phyloP scores from a whole-genome alignment of 179 eudicot genomes.

The Drosera spatulata region DNA sequence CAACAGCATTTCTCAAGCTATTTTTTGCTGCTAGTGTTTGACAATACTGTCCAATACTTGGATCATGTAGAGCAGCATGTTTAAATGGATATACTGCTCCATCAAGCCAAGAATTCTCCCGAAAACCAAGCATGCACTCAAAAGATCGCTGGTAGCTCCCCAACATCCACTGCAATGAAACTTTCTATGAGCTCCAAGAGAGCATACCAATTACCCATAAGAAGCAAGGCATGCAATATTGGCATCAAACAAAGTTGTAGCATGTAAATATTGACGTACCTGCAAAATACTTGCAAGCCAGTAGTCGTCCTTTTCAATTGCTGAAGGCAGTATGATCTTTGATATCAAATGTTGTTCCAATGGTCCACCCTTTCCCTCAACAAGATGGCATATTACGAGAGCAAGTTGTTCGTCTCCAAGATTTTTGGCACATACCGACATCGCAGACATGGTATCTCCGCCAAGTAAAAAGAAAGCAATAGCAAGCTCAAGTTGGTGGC shows the following conservation, averaged over 20 bases:
- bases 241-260: too few species aligned
- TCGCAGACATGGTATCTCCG: conserved; percentile 83
- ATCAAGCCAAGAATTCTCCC: conserved; percentile 40
- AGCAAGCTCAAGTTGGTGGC: conserved; percentile 92
- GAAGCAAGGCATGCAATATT: neutral
- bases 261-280: conserved; percentile 25
- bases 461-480: conserved; percentile 96
- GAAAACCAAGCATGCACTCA: conserved; percentile 45
- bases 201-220: neutral
- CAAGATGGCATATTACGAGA: conserved; percentile 87
- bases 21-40: conserved; percentile 62
- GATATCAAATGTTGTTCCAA: conserved; percentile 59
- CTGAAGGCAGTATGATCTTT: conserved; percentile 78
- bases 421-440: conserved; percentile 87
- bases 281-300: conserved; percentile 87
- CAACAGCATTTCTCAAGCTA: conserved; percentile 72
- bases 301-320: conserved; percentile 60
- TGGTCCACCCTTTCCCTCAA: conserved; percentile 77
- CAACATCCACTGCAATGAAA: conserved; percentile 57
- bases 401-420: conserved; percentile 98
- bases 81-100: conserved; percentile 23
- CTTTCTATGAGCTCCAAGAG: conserved; percentile 8
- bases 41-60: conserved; percentile 85
- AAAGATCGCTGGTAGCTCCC: conserved; percentile 63
- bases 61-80: conserved; percentile 55